Evolutionary conservation across 371 early-diverging fungal species (phyloP), one percentile per base, ranked within the genome.

Genomic region (Thermomucor indicae-seudaticae): DNA sequence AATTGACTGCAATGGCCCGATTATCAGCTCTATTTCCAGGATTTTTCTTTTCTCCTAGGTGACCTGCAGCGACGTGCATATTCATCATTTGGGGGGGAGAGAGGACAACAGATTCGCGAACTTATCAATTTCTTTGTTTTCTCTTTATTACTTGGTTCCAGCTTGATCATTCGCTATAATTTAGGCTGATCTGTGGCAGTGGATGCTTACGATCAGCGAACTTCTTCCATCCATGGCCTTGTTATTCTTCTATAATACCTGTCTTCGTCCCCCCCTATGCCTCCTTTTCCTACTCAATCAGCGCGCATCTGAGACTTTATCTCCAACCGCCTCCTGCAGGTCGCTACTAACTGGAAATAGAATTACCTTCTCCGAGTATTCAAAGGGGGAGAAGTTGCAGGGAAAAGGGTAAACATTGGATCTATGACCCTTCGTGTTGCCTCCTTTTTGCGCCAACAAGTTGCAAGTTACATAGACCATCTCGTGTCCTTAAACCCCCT

Each of bases 1-100:
- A 22, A 39, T 53, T 56, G 46, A 49, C 51, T 48, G 31, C 43
- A 32, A 42, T 47, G 37, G 43, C 56, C 55, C 22, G 50, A 41
- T 43, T 40, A 42, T 19, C 4, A n/a, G 27, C 14, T 24, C 43
- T 19, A 19, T 42, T 31, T 38, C 50, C 42, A 28, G 31, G 30
- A 50, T 27, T 43, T 45, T 17, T 43, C 14, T 39, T 39, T 28
- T 35, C 51, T 35, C 51, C 51, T 31, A 31, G 16, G 29, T 30
- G 25, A 43, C 51, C 43, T 43, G 35, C 43, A 43, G 39, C 35
- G 7, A 23, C 14, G 34, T 53, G 38, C 53, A 51, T 57, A 31
- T 42, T 43, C 51, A 22, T 46, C 34, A 30, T 46, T 46, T 43
- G 25, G 29, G 28, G 29, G 28, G 17, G 43, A 43, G 29, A 30